Conservation (phyloP, 352 stramenopile species). For the Globisporangium iwayamae region DNA sequence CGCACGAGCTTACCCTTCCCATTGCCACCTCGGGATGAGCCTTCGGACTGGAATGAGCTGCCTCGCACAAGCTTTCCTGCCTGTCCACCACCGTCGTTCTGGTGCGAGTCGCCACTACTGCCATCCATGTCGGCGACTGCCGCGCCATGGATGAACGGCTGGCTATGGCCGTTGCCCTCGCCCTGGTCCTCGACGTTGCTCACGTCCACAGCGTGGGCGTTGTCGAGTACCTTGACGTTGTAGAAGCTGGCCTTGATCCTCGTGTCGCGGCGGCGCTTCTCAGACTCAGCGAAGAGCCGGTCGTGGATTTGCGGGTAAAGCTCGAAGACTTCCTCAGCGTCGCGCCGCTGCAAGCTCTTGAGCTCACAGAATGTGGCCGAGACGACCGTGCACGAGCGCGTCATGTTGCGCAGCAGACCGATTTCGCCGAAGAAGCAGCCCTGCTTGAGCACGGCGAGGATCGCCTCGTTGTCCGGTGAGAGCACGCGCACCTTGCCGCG, state of each 20-base stretch:
- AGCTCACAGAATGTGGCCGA: slow-evolving; percentile 61
- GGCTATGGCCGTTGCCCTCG: slow-evolving; percentile 18
- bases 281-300: slow-evolving; percentile 48
- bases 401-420: slow-evolving; percentile 51
- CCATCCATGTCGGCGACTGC: slow-evolving; percentile 1
- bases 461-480: slow-evolving; percentile 40
- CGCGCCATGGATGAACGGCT: slow-evolving; percentile 38
- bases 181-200: slow-evolving; percentile 40
- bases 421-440: slow-evolving; percentile 68
- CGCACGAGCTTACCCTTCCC: too few species aligned
- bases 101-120: slow-evolving; percentile 17
- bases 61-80: slow-evolving; percentile 16
- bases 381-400: slow-evolving; percentile 50
- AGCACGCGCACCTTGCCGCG: slow-evolving; percentile 63
- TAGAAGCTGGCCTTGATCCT: slow-evolving; percentile 38
- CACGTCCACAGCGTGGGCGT: slow-evolving; percentile 53
- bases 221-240: slow-evolving; percentile 69
- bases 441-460: slow-evolving; percentile 55
- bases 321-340: slow-evolving; percentile 57
- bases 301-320: slow-evolving; percentile 58
- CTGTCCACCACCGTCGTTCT: background rate
- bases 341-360: slow-evolving; percentile 42
- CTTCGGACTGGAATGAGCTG: too few species aligned
- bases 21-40: too few species aligned
- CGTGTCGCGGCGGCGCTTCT: slow-evolving; percentile 51